Evolutionary conservation across 2,329 filamentous ascomycete species (phyloP).

Genomic region (Thelonectria rubi): DNA sequence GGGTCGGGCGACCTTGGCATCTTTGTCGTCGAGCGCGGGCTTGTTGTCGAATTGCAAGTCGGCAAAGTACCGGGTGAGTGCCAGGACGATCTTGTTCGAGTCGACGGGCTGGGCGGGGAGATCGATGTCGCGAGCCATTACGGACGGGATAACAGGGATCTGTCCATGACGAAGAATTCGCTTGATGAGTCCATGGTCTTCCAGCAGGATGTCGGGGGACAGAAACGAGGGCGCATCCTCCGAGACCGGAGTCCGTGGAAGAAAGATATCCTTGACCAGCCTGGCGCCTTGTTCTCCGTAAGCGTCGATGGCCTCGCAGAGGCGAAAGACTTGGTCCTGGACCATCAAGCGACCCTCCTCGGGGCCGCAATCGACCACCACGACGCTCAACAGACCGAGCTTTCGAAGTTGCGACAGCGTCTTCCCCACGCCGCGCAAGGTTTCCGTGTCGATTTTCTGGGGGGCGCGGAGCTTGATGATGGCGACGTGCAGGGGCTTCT

Average conservation of each 20-base stretch:
- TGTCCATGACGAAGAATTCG: constrained; percentile 46
- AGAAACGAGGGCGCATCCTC: constrained; percentile 31
- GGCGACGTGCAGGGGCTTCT: constrained; percentile 69
- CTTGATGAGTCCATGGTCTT: constrained; percentile 46
- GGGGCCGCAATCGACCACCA: constrained; percentile 79
- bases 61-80: constrained; percentile 79
- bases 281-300: constrained; percentile 74
- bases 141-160: constrained; percentile 52
- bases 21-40: constrained; percentile 2
- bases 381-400: constrained; percentile 81
- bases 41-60: constrained; percentile 63
- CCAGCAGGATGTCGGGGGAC: constrained; percentile 42
- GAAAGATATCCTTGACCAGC: constrained; percentile 63
- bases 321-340: constrained; percentile 73
- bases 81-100: constrained; percentile 73
- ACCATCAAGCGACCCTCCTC: constrained; percentile 54
- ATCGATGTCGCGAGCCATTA: constrained; percentile 54
- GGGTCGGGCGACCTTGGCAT: constrained; percentile 49
- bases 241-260: constrained; percentile 8
- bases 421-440: constrained; percentile 78
- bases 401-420: constrained; percentile 85
- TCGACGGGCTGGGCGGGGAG: constrained; percentile 52
- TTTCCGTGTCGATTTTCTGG: constrained; percentile 73
- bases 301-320: constrained; percentile 78
- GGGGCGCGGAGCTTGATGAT: constrained; percentile 84